Percentiles rank a stretch among this genome's conserved stretches.
Evolutionary conservation across 208 protist genomes (phyloP).

Genomic region (Leishmania gerbilli): DNA sequence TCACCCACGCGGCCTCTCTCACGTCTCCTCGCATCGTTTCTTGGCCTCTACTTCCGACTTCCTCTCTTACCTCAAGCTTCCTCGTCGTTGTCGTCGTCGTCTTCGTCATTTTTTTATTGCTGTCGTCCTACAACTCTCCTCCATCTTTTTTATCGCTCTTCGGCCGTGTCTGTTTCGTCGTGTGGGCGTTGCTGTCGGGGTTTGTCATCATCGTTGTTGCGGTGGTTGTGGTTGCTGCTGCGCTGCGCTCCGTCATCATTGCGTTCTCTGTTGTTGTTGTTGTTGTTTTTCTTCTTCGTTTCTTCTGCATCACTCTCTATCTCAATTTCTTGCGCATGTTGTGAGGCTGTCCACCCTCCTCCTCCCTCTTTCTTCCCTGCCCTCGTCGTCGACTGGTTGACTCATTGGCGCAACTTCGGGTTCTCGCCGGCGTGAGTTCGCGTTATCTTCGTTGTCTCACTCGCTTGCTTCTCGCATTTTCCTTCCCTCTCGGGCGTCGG

Average conservation of each 20-base stretch:
- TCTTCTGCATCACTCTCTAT: background rate
- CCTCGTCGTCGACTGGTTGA: background rate
- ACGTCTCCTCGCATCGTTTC: background rate
- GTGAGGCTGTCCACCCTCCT: background rate
- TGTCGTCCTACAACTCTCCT: background rate
- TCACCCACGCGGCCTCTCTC: no score
- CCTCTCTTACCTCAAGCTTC: background rate
- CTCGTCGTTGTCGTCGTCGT: background rate
- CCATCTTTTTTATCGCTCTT: background rate
- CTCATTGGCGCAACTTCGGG: background rate
- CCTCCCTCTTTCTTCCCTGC: background rate
- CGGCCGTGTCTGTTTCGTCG: background rate
- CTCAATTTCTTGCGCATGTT: conserved; percentile 2
- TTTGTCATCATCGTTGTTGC: background rate
- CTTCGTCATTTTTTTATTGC: background rate
- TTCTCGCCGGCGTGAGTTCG: background rate
- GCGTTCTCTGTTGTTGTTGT: background rate
- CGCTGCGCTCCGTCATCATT: background rate
- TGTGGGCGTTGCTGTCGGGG: background rate
- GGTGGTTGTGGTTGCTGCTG: background rate
- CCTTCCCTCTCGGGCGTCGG: background rate
- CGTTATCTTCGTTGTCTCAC: background rate
- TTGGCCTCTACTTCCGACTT: background rate
- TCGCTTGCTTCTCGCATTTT: background rate
- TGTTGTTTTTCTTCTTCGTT: background rate